Evolutionary conservation across 176 grass and related monocot genomes (phyloP).

Genomic region (Paspalum vaginatum): DNA sequence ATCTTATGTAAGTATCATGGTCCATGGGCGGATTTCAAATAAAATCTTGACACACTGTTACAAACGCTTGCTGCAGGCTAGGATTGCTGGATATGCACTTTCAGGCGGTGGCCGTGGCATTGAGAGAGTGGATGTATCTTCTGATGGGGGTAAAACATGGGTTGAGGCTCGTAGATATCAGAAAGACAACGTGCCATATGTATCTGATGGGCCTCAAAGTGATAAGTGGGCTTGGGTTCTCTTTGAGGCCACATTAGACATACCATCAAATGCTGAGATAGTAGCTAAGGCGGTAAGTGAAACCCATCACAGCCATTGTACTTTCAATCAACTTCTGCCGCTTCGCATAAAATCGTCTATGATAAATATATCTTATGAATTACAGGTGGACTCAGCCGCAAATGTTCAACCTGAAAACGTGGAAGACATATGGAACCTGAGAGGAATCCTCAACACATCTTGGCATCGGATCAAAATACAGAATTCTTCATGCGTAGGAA

Average conservation of each 20-base stretch:
- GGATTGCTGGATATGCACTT: conserved; percentile 81
- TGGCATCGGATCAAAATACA: conserved; percentile 83
- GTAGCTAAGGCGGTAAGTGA: conserved; percentile 77
- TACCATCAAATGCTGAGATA: conserved; percentile 71
- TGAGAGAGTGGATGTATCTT: conserved; percentile 84
- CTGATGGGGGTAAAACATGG: conserved; percentile 88
- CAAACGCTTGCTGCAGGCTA: conserved; percentile 47
- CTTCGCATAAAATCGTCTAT: conserved; percentile 12
- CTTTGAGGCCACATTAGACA: conserved; percentile 67
- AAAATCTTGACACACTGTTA: background rate
- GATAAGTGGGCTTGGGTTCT: conserved; percentile 96
- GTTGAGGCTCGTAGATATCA: conserved; percentile 68
- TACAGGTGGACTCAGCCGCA: conserved; percentile 77
- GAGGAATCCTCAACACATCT: conserved; percentile 92
- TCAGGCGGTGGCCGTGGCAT: conserved; percentile 90
- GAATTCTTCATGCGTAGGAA: conserved; percentile 3
- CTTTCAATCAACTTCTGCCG: conserved; percentile 6
- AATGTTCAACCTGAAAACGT: conserved; percentile 85
- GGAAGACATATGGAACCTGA: conserved; percentile 82
- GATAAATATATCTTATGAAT: conserved; percentile 34
- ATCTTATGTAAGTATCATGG: background rate
- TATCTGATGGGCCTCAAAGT: conserved; percentile 67
- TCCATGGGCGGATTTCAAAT: conserved; percentile 3
- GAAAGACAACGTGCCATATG: conserved; percentile 53
- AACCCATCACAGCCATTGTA: background rate